These are phyloP conservation scores for Gliomastix tumulicola DNA, from an alignment of 2,329 filamentous ascomycete genomes.

Conservation along the genomic window DNA sequence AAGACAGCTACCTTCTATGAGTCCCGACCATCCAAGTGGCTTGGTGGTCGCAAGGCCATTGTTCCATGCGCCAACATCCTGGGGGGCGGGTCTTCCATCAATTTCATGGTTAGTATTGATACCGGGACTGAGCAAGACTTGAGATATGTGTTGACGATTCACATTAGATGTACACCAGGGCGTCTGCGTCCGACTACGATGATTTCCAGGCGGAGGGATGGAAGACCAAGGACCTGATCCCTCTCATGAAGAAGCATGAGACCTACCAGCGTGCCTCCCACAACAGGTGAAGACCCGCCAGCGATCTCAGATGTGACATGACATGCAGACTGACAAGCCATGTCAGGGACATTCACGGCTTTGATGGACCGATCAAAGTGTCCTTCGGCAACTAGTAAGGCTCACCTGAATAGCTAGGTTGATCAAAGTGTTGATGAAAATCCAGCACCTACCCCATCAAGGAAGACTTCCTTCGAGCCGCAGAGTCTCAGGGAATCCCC, in stretches of 20 bases:
- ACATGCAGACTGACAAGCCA: background rate
- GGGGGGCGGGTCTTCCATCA: constrained; percentile 67
- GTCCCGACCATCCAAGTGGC: constrained; percentile 65
- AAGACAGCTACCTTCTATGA: constrained; percentile 80
- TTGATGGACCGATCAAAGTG: constrained; percentile 75
- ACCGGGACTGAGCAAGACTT: no score
- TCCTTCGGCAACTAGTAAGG: constrained; percentile 64
- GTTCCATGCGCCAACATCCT: constrained; percentile 70
- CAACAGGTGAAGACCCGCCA: constrained; percentile 28
- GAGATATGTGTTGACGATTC: no score
- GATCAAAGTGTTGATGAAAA: no score
- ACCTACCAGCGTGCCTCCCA: constrained; percentile 64
- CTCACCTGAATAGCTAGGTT: no score
- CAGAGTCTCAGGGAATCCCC: constrained; percentile 67
- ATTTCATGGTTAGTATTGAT: constrained; percentile 58
- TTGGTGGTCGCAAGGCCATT: constrained; percentile 63
- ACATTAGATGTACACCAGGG: constrained; percentile 60
- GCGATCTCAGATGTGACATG: background rate
- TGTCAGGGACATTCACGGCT: constrained; percentile 57
- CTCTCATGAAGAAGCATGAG: constrained; percentile 75
- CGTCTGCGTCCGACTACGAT: constrained; percentile 67
- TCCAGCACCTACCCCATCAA: constrained; percentile 65
- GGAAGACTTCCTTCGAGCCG: constrained; percentile 70
- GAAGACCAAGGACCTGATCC: constrained; percentile 67
- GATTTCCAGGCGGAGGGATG: constrained; percentile 77